Percentiles rank a stretch among this genome's conserved stretches.
Evolutionary conservation across 306 rosid species (phyloP).

Genomic region (Echinosophora koreensis): DNA sequence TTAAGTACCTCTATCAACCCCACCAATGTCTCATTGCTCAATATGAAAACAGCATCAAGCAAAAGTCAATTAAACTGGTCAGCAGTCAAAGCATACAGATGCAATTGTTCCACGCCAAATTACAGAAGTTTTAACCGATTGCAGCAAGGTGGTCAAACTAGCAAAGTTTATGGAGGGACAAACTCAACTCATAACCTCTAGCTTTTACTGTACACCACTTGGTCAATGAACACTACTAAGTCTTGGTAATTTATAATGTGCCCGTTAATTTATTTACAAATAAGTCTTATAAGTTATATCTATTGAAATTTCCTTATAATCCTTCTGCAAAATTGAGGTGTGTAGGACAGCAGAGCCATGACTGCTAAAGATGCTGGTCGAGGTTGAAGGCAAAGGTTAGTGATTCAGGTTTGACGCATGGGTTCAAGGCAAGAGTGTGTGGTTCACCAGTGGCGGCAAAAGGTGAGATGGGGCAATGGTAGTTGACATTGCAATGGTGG

Average conservation of each 20-base stretch:
- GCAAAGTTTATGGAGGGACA: conserved; percentile 1
- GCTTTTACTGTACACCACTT: neutral
- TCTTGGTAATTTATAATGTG: too few relatives aligned
- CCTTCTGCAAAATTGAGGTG: neutral
- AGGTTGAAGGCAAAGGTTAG: too few relatives aligned
- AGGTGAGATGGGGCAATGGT: too few relatives aligned
- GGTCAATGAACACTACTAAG: neutral
- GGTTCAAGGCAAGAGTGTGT: too few relatives aligned
- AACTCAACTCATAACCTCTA: neutral
- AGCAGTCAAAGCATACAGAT: conserved; percentile 17
- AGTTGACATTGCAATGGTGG: too few relatives aligned
- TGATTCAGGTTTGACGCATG: too few relatives aligned
- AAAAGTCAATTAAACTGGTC: conserved; percentile 30
- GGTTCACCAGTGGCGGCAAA: too few relatives aligned
- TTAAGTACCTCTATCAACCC: conserved; percentile 23
- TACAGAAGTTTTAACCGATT: conserved; percentile 31
- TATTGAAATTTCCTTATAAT: too few relatives aligned
- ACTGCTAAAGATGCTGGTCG: too few relatives aligned
- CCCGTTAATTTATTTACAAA: too few relatives aligned
- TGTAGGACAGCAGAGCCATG: too few relatives aligned
- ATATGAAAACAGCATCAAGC: conserved; percentile 35
- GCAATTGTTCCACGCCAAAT: conserved; percentile 31
- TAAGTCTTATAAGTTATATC: neutral
- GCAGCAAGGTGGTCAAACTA: conserved; percentile 25
- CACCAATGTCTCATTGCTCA: conserved; percentile 36